Base-by-base conservation (phyloP, 116 monocot species). In the Dioscorea cayenensis region DNA sequence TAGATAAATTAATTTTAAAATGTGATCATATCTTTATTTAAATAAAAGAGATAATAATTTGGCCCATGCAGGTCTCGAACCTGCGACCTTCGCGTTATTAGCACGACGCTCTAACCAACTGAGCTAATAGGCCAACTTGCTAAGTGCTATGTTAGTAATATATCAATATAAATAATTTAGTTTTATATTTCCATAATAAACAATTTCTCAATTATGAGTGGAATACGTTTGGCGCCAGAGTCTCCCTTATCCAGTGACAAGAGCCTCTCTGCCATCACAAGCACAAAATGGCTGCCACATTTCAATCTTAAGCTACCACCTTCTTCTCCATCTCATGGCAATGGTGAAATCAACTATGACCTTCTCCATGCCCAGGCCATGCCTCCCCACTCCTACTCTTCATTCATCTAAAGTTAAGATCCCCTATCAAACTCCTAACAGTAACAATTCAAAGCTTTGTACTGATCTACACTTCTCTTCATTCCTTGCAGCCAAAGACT, bases 81-180 rank as follows among this genome's bases (percentile, higher is more conserved):
- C 77, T 86, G 74, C 76, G 71, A 86, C 77, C 86, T 86, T 79
- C 79, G 83, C 86, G 73, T 82, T 86, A 86, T 82, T 86, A 86
- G 82, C 78, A 86, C 79, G 79, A 82, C 79, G 77, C 86, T 86
- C 82, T 86, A 86, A 86, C 82, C 79, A 86, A 68, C 75, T 76
- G 76, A 83, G 75, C 75, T 79, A 83, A 83, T 79, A 78, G 62
- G 62, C 62, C 62, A 16, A 55, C 0, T 14, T 25, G 25, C 25
- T 25, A 1, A n/a, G 25, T 25, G 1, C 1, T 1, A 25, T 55
- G 55, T 55, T 0, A 55, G 12, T 2, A 55, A 5, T 55, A 18
- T 55, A 55, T 55, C n/a, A 5, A 5, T 55, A 55, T 14, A 16
- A 55, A 55, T n/a, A 52, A 0, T 3, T 1, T 32, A 32, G 4